Conservation (phyloP, 805 yeast species). For the Saccharomycopsis sp. region DNA sequence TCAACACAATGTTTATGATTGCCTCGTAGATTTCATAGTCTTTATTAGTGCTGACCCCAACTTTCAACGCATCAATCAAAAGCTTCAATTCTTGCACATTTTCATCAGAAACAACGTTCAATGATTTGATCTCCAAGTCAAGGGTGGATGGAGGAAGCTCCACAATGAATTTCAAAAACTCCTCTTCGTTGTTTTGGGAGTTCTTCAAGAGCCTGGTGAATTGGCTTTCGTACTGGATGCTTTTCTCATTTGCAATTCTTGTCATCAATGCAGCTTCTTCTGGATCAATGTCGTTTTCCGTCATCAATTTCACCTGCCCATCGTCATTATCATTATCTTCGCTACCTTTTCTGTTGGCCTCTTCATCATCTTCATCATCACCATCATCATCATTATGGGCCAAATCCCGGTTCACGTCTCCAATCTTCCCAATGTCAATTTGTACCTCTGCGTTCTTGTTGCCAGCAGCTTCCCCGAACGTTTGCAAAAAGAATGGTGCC, state of each 20-base stretch:
- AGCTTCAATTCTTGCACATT: slow-evolving; percentile 43
- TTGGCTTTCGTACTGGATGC: slow-evolving; percentile 55
- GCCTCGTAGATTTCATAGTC: slow-evolving; percentile 80
- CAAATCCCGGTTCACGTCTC: slow-evolving; percentile 24
- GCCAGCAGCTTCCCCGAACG: slow-evolving; percentile 43
- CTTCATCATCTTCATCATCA: slow-evolving; percentile 19
- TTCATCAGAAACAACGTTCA: slow-evolving; percentile 57
- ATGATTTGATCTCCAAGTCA: slow-evolving; percentile 81
- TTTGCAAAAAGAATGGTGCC: slow-evolving; percentile 71
- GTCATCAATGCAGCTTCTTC: slow-evolving; percentile 22
- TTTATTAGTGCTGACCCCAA: slow-evolving; percentile 44
- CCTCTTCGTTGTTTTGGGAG: slow-evolving; percentile 3
- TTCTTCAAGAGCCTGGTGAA: slow-evolving; percentile 60
- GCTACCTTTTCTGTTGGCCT: slow-evolving; percentile 21
- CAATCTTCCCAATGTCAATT: slow-evolving; percentile 21
- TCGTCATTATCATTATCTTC: slow-evolving; percentile 26
- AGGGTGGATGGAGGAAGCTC: slow-evolving; percentile 64
- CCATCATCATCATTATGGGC: slow-evolving; percentile 21
- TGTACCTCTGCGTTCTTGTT: slow-evolving; percentile 21
- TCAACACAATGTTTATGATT: slow-evolving; percentile 62
- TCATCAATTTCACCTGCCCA: background rate
- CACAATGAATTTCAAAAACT: slow-evolving; percentile 47
- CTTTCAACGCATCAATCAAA: slow-evolving; percentile 59
- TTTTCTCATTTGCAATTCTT: slow-evolving; percentile 16
- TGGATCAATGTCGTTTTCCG: slow-evolving; percentile 21